Conservation (phyloP, 805 yeast species). For the Kluyveromyces wickerhamii region DNA sequence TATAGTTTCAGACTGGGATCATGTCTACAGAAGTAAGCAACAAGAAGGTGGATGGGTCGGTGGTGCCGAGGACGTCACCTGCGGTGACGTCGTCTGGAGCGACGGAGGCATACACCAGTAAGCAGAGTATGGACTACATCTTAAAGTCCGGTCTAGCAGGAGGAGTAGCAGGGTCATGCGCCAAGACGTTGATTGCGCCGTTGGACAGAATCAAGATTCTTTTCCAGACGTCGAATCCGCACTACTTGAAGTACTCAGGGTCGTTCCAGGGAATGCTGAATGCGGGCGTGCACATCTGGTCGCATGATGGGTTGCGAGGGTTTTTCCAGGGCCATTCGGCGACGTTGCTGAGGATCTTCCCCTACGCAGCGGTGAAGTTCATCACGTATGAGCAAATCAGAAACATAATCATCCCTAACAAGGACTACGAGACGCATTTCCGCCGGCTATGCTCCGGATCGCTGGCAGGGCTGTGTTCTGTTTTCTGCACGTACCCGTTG, state of each 20-base stretch:
- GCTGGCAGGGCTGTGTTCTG: conserved; percentile 79
- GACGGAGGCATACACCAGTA: conserved; percentile 35
- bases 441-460: conserved; percentile 86
- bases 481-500: conserved; percentile 83
- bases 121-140: conserved; percentile 69
- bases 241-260: conserved; percentile 72
- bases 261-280: conserved; percentile 64
- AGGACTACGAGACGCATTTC: conserved; percentile 65
- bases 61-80: too few relatives aligned
- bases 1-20: too few relatives aligned
- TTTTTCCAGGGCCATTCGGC: conserved; percentile 95
- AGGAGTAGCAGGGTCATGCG: conserved; percentile 93
- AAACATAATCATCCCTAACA: conserved; percentile 65
- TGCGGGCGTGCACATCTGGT: conserved; percentile 64
- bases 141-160: conserved; percentile 86
- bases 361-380: conserved; percentile 94
- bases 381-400: conserved; percentile 94
- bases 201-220: conserved; percentile 89
- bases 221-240: conserved; percentile 93
- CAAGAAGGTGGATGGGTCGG: too few relatives aligned
- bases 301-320: conserved; percentile 66
- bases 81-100: too few relatives aligned
- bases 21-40: too few relatives aligned
- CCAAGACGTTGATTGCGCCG: conserved; percentile 92
- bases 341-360: conserved; percentile 82